Conservation (phyloP, 768 basidiomycete species). For the Leccinum disarticulatum region DNA sequence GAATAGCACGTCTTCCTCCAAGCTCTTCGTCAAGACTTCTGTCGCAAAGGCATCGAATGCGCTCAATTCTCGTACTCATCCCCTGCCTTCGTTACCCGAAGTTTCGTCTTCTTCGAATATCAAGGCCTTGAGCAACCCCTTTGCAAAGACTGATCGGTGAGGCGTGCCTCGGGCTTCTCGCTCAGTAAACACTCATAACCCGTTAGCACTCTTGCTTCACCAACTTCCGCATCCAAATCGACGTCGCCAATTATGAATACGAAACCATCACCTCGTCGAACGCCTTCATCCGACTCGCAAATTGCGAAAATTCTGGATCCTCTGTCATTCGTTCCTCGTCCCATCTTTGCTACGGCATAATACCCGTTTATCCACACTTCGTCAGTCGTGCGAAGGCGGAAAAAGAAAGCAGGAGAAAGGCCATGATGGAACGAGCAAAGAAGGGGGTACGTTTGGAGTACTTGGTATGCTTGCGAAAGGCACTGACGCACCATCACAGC, state of each 20-base stretch:
- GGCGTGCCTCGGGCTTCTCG: slow-evolving; percentile 31
- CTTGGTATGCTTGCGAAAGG: neutral
- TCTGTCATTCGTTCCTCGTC: slow-evolving; percentile 60
- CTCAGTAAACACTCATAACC: slow-evolving; percentile 66
- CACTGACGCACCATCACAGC: slow-evolving; percentile 31
- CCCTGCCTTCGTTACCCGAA: slow-evolving; percentile 10
- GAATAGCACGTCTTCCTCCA: slow-evolving; percentile 10
- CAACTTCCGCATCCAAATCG: slow-evolving; percentile 25
- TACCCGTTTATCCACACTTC: slow-evolving; percentile 21
- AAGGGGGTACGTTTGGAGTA: slow-evolving; percentile 58
- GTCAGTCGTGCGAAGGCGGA: slow-evolving; percentile 73
- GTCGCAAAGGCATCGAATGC: slow-evolving; percentile 9
- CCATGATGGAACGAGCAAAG: slow-evolving; percentile 69
- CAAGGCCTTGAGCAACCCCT: slow-evolving; percentile 33
- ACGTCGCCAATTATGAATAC: slow-evolving; percentile 12
- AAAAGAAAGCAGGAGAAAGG: slow-evolving; percentile 65
- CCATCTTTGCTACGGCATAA: slow-evolving; percentile 70
- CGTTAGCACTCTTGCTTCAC: slow-evolving; percentile 42
- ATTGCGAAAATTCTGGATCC: slow-evolving; percentile 37
- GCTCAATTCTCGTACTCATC: slow-evolving; percentile 1
- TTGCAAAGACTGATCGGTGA: slow-evolving; percentile 64
- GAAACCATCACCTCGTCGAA: slow-evolving; percentile 28
- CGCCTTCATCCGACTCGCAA: slow-evolving; percentile 30
- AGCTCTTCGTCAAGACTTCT: slow-evolving; percentile 1
- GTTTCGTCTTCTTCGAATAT: slow-evolving; percentile 14